Evolutionary conservation across 2,329 filamentous ascomycete species (phyloP).

Genomic region (Xylaria sp.): DNA sequence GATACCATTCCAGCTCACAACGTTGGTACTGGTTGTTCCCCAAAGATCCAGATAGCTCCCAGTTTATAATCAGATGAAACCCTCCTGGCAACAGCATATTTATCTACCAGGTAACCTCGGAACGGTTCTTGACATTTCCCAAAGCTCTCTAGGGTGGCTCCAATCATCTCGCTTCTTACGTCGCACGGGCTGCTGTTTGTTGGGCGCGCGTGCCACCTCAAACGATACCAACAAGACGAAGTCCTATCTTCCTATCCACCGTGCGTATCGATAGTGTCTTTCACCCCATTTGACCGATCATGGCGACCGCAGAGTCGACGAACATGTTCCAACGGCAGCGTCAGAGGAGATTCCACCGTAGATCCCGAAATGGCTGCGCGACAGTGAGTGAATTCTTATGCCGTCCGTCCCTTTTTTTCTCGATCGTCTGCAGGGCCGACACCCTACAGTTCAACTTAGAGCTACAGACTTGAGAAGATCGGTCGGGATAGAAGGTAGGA

Average conservation of each 20-base stretch:
- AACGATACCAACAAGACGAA: constrained; percentile 20
- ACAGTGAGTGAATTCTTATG: constrained; percentile 36
- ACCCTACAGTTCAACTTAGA: neutral
- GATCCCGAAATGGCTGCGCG: constrained; percentile 48
- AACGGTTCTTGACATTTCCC: constrained; percentile 13
- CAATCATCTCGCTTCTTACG: constrained; percentile 8
- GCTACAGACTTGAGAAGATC: neutral
- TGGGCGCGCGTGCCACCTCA: constrained; percentile 5
- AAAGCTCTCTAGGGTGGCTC: constrained; percentile 3
- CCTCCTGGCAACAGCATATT: constrained; percentile 12
- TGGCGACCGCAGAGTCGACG: constrained; percentile 38
- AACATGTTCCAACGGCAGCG: constrained; percentile 45
- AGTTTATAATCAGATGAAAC: constrained; percentile 30
- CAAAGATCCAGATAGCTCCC: constrained; percentile 26
- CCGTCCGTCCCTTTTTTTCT: constrained; percentile 5
- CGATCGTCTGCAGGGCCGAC: neutral
- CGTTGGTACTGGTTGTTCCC: constrained; percentile 12
- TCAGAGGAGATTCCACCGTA: constrained; percentile 50
- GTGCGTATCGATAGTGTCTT: constrained; percentile 9
- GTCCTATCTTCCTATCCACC: neutral
- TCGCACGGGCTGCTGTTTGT: neutral
- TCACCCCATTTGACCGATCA: constrained; percentile 11
- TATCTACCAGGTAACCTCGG: constrained; percentile 4
- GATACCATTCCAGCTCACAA: constrained; percentile 17
- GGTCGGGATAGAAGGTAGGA: constrained; percentile 9